A percentile compares a stretch with the other conserved stretches of the same genome.
phyloP scores from a whole-genome alignment of 2,329 filamentous ascomycete species.

The Bipolaris victoriae region DNA sequence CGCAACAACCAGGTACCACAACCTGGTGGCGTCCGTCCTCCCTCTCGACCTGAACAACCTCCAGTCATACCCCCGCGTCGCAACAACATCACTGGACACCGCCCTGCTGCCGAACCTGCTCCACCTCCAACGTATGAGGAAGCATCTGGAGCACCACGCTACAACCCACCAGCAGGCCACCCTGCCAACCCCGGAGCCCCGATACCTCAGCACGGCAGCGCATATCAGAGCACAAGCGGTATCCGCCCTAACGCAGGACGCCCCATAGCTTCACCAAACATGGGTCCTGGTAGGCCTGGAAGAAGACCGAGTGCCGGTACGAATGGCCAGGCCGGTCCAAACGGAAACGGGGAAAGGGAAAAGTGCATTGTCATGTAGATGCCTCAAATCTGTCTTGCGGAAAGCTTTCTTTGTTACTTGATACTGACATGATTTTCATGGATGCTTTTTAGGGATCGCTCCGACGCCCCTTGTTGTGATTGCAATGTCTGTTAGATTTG shows the following conservation, averaged over 20 bases:
- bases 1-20: conserved; percentile 61
- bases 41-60: conserved; percentile 44
- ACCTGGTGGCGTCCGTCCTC: conserved; percentile 34
- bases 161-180: conserved; percentile 57
- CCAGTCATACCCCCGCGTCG: conserved; percentile 56
- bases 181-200: conserved; percentile 50
- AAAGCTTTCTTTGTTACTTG: neutral
- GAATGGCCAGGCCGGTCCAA: conserved; percentile 11
- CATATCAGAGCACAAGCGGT: conserved; percentile 30
- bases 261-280: neutral
- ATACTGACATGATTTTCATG: neutral
- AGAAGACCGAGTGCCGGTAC: conserved; percentile 35
- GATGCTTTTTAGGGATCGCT: neutral
- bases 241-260: conserved; percentile 14
- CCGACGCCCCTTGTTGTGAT: no score
- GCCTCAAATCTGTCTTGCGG: neutral
- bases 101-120: conserved; percentile 55
- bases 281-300: conserved; percentile 23
- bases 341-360: conserved; percentile 34
- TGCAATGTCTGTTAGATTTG: no score
- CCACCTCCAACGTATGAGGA: conserved; percentile 72
- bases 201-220: conserved; percentile 34
- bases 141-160: conserved; percentile 62
- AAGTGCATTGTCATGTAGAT: conserved; percentile 46
- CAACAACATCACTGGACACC: conserved; percentile 45